Evolutionary conservation across 2,329 filamentous ascomycete species (phyloP).

Genomic region (Botrytis squamosa): DNA sequence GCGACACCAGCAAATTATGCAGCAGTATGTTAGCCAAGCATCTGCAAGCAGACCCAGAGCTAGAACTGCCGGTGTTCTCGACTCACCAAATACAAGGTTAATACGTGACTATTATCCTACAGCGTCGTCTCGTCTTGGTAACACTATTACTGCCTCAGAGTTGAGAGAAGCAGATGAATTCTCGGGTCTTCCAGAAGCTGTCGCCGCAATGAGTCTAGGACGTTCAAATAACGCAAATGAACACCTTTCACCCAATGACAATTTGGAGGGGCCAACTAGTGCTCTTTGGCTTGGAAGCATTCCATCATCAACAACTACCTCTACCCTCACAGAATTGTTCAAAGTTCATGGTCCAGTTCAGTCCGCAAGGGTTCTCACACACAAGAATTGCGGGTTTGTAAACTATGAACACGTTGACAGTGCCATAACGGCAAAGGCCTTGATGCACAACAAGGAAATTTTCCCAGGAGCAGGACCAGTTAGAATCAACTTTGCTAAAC

Average conservation of each 20-base stretch:
- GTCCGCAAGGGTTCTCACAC: slow-evolving; percentile 88
- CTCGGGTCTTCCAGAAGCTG: slow-evolving; percentile 75
- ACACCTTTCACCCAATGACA: slow-evolving; percentile 74
- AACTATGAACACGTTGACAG: slow-evolving; percentile 93
- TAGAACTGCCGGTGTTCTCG: slow-evolving; percentile 85
- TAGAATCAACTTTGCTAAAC: slow-evolving; percentile 95
- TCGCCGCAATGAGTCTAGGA: slow-evolving; percentile 75
- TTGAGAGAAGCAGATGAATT: slow-evolving; percentile 77
- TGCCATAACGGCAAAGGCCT: slow-evolving; percentile 81
- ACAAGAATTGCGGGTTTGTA: slow-evolving; percentile 99
- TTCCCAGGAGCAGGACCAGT: slow-evolving; percentile 95
- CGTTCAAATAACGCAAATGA: slow-evolving; percentile 65
- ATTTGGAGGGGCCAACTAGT: slow-evolving; percentile 83
- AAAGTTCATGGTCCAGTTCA: slow-evolving; percentile 87
- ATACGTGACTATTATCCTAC: slow-evolving; percentile 74
- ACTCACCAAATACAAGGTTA: slow-evolving; percentile 49
- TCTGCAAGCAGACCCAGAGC: slow-evolving; percentile 81
- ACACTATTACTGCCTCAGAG: slow-evolving; percentile 71
- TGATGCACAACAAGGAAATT: slow-evolving; percentile 95
- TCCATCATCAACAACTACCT: slow-evolving; percentile 92
- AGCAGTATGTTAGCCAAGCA: slow-evolving; percentile 85
- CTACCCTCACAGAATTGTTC: slow-evolving; percentile 93
- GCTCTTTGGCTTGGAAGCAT: slow-evolving; percentile 98
- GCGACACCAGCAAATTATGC: slow-evolving; percentile 89
- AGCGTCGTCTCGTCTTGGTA: slow-evolving; percentile 72